These are phyloP conservation scores for Populus simonii DNA, from an alignment of 345 rosid genomes.

Conservation along the genomic window DNA sequence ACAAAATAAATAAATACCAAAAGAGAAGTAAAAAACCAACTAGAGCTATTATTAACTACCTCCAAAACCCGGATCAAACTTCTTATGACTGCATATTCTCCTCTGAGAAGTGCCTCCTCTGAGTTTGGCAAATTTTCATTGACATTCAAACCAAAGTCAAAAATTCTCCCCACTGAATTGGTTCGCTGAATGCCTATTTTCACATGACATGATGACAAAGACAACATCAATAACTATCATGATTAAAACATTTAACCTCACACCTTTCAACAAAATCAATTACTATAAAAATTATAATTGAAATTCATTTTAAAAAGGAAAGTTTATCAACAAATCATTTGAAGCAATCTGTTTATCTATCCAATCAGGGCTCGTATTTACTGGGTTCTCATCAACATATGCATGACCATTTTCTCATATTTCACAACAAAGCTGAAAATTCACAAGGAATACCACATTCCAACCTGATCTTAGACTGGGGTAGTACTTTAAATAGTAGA, in stretches of 20 bases:
- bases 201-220: background rate
- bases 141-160: constrained; percentile 53
- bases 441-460: background rate
- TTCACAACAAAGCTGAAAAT: background rate
- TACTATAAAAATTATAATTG: background rate
- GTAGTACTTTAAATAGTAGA: background rate
- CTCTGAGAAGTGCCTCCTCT: constrained; percentile 90
- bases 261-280: background rate
- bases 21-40: constrained; percentile 1
- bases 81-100: constrained; percentile 89
- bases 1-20: background rate
- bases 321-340: background rate
- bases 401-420: background rate
- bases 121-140: constrained; percentile 69
- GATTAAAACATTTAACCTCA: background rate
- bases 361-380: background rate
- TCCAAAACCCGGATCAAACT: constrained; percentile 92
- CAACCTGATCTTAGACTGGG: background rate
- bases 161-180: constrained; percentile 83
- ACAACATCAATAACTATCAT: constrained; percentile 3
- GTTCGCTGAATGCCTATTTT: constrained; percentile 69
- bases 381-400: background rate
- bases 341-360: background rate
- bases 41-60: constrained; percentile 40
- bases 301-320: background rate